Evolutionary conservation across 257 asterid genomes (phyloP).

Genomic region (Nicotiana undulata): DNA sequence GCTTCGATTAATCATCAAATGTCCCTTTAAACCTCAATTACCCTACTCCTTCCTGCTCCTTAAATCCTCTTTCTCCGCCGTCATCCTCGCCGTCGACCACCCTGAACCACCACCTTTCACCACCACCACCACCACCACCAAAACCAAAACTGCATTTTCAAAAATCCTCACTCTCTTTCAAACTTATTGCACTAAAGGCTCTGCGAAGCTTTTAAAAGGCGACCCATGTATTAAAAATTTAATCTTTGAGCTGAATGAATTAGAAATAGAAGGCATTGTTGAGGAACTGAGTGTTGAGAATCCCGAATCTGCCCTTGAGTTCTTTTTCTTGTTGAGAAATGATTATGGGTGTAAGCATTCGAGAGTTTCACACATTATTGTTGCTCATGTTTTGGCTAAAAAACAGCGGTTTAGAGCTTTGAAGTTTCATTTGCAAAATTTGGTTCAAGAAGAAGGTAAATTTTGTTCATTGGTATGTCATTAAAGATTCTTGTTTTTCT

Average conservation of each 20-base stretch:
- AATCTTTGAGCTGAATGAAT: conserved; percentile 22
- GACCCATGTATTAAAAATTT: conserved; percentile 27
- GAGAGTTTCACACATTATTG: conserved; percentile 17
- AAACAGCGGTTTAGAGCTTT: conserved; percentile 45
- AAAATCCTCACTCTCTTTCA: conserved; percentile 34
- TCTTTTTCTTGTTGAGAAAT: conserved; percentile 57
- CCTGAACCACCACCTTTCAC: conserved; percentile 9
- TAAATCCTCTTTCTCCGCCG: conserved; percentile 16
- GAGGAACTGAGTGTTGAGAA: conserved; percentile 17
- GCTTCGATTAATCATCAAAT: conserved; percentile 36
- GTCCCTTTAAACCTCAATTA: conserved; percentile 20
- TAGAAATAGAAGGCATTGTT: conserved; percentile 43
- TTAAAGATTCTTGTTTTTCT: neutral
- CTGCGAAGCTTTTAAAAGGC: conserved; percentile 17
- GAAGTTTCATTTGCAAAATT: conserved; percentile 41
- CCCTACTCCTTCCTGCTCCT: conserved; percentile 10
- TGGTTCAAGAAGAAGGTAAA: conserved; percentile 21
- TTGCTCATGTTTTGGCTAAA: conserved; percentile 60
- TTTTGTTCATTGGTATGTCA: neutral
- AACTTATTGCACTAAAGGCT: conserved; percentile 14
- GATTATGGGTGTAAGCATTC: conserved; percentile 50
- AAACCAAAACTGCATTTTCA: conserved; percentile 11
- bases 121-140: neutral
- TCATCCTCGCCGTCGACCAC: conserved; percentile 23
- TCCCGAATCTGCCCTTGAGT: conserved; percentile 45